Evolutionary conservation across 192 early-diverging fungal species (phyloP), one percentile per base, ranked within the genome.

Genomic region (Coemansia sp.): DNA sequence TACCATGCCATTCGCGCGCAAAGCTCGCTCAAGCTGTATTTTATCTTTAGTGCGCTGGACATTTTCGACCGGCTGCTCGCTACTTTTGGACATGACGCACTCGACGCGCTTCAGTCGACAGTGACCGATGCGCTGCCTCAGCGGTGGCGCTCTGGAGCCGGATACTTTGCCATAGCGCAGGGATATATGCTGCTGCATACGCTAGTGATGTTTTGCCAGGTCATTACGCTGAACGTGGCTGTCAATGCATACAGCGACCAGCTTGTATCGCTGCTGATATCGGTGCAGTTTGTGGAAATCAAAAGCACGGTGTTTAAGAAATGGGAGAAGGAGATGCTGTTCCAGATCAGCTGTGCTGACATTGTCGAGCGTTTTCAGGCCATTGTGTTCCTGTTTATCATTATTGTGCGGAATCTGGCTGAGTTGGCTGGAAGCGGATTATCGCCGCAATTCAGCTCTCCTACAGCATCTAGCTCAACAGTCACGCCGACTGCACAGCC

Each of bases 281-380:
- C 87, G 31, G 97, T 97, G 61, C 97, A 97, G 78, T 99, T 99
- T 83, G 91, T 94, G 7, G 97, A 99, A 63, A 94, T 99, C 69
- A 99, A 99, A 60, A 87, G 91, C 55, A 88, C 86, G 39, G 97
- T 99, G 6, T 99, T 97, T 55, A 99, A 99, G 58, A 86, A 85
- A 46, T 97, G 92, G 83, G 97, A 99, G 70, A 84, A 87, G 59
- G 97, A 96, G 57, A 96, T 96, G 68, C 74, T 99, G 55, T 99
- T 97, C 67, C 95, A 99, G 63, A 62, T 99, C 10, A 84, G 84
- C 39, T 99, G 96, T 68, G 85, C 85, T 39, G 96, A 99, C 76
- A 91, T 97, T 38, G 94, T 97, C 5, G 95, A 97, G 72, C 83
- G 97, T 6, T 97, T 97, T 61, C 94, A 99, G 66, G 79, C 94